A percentile compares a stretch with the other conserved stretches of the same genome.
These are phyloP conservation scores for Suillus placidus DNA, from an alignment of 768 basidiomycete genomes.

Conservation along the genomic window DNA sequence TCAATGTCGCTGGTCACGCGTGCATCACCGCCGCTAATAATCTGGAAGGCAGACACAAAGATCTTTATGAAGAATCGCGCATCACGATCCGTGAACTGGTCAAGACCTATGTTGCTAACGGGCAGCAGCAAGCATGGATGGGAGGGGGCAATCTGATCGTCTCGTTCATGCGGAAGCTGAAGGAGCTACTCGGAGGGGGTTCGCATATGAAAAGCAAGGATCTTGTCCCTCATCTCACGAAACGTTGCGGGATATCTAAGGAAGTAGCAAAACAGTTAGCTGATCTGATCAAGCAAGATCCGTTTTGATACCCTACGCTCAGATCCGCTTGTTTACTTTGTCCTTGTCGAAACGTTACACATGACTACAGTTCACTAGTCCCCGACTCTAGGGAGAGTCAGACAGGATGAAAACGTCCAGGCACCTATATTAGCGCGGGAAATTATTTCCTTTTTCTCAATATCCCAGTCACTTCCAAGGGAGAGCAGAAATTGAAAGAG, in stretches of 20 bases:
- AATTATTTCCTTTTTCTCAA: too few relatives aligned
- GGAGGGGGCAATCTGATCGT: not conserved
- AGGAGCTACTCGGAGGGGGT: not conserved
- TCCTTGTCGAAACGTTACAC: not conserved
- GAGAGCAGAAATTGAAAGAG: too few relatives aligned
- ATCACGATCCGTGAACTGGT: not conserved
- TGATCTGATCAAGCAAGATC: not conserved
- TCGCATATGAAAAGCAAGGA: not conserved
- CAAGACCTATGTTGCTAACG: conserved; percentile 29
- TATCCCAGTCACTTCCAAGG: too few relatives aligned
- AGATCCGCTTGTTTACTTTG: not conserved
- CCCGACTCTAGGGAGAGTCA: too few relatives aligned
- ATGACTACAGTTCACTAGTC: too few relatives aligned
- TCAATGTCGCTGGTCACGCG: conserved; percentile 32
- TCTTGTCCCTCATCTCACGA: not conserved
- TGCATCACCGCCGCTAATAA: conserved; percentile 33
- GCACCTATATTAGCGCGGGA: not conserved
- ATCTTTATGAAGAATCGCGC: conserved; percentile 1
- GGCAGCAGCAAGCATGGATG: conserved; percentile 6
- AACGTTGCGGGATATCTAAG: not conserved
- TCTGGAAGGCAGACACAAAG: too few relatives aligned
- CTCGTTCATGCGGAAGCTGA: not conserved
- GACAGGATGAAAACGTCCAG: too few relatives aligned
- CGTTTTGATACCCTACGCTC: not conserved
- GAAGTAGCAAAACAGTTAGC: not conserved